These are phyloP conservation scores for Primulina huaijiensis DNA, from an alignment of 257 asterid species.

Conservation along the genomic window DNA sequence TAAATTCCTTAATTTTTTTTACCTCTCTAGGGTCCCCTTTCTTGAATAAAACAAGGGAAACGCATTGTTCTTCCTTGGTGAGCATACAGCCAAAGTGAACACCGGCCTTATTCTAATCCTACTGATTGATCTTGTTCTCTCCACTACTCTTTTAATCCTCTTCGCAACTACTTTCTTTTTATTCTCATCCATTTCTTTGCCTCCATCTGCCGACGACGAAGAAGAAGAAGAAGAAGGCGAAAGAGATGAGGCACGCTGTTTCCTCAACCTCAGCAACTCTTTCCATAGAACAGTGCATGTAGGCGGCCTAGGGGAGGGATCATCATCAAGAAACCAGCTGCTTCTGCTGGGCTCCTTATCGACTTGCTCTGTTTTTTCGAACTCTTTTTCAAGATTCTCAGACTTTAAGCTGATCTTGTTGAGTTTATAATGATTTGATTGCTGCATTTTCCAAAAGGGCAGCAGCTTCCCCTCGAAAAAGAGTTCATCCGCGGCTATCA, in stretches of 20 bases:
- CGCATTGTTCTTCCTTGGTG: constrained; percentile 49
- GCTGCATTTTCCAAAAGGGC: constrained; percentile 61
- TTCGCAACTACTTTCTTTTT: constrained; percentile 42
- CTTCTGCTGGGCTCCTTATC: constrained; percentile 42
- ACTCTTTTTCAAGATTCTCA: constrained; percentile 23
- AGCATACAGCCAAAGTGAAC: constrained; percentile 60
- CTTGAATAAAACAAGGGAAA: constrained; percentile 60
- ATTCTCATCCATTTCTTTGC: constrained; percentile 26
- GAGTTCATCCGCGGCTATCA: constrained; percentile 81
- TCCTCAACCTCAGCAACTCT: constrained; percentile 65
- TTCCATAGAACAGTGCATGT: constrained; percentile 84
- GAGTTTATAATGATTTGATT: constrained; percentile 43
- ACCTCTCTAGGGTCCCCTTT: constrained; percentile 49
- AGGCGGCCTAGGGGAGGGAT: constrained; percentile 92
- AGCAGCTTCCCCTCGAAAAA: constrained; percentile 70
- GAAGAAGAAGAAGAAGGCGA: constrained; percentile 47
- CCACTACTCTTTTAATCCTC: constrained; percentile 56
- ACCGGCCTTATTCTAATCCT: constrained; percentile 63
- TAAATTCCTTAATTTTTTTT: background rate
- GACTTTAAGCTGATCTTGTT: constrained; percentile 39
- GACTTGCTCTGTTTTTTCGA: background rate
- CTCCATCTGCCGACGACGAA: constrained; percentile 31
- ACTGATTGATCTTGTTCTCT: constrained; percentile 53
- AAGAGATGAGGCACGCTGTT: constrained; percentile 49
- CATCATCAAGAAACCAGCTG: constrained; percentile 82